phyloP scores from a whole-genome alignment of 257 asterid species.

The Misopates orontium region DNA sequence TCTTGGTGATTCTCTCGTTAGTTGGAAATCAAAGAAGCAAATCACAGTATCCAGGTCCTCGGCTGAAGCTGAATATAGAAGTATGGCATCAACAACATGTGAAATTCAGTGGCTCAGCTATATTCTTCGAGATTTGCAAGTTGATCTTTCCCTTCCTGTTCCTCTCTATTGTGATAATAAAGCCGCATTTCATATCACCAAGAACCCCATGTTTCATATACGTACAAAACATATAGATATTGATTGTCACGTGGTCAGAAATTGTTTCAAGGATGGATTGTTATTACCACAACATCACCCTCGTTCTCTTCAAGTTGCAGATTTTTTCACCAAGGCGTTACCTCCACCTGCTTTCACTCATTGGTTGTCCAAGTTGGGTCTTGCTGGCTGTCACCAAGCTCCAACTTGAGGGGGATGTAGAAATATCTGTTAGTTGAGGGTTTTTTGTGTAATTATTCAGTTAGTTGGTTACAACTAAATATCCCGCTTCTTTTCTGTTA shows the following conservation, averaged over 20 bases:
- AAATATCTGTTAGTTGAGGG: no score
- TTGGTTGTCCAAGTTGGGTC: no score
- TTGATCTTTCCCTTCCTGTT: not conserved
- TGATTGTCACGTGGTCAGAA: not conserved
- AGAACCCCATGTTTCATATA: not conserved
- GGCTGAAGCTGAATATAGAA: constrained; percentile 3
- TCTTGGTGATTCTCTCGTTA: not conserved
- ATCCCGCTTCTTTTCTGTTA: no score
- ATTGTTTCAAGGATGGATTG: not conserved
- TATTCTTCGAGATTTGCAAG: not conserved
- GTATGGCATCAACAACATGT: not conserved
- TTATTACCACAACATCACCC: no score
- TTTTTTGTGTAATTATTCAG: no score
- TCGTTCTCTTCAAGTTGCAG: no score
- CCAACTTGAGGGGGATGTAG: no score
- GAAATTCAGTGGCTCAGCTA: not conserved
- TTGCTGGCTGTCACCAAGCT: no score
- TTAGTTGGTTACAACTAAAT: no score
- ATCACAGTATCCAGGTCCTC: not conserved
- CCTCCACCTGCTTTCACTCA: no score
- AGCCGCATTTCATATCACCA: not conserved
- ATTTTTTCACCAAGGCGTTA: no score
- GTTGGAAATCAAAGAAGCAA: constrained; percentile 18
- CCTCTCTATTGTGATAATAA: not conserved
- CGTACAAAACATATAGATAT: not conserved